Base-by-base conservation (phyloP, 108 stramenopile genomes). In the Cyclotella baltica region DNA sequence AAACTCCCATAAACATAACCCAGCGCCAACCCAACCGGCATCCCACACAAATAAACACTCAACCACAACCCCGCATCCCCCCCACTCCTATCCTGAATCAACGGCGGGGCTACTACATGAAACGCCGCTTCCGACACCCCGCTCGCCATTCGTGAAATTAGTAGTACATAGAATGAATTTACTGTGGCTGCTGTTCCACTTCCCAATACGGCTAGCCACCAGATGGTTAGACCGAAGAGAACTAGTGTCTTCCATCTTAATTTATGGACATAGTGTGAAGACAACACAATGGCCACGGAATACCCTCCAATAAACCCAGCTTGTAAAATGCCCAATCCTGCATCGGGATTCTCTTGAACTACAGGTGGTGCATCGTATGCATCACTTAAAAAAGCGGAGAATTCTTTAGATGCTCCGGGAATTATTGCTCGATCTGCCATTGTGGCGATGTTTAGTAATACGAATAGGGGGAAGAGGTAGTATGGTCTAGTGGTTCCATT, bases 291-390 rank as follows among this genome's bases (percentile, higher is more conserved):
- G 23, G 79, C 56, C 22, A 84, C 50, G 23, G 51, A 46, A 36
- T 84, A 84, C 16, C 83, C 83, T 35, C 58, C 67, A 19, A 84
- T 81, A 61, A 84, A 84, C 25, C 79, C 78, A n/a, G 83, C 83
- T 58, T 78, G 71, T 20, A 81, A 33, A 15, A 83, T 43, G 15
- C 77, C 81, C 29, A 84, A 31, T 15, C 83, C 83, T 9, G 70
- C 79, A 72, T 80, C 75, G 11, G 83, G 83, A 53, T 80, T 81
- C 15, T 76, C 74, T 33, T 36, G 19, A 2, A 84, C 78, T 2
- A 81, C n/a, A 18, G 9, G 29, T 4, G 83, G 83, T 13, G 70
- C 57, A 47, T 84, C 83, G 34, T 16, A 34, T 16, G 83, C 78
- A 13, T 53, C 36, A 20, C 57, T 30, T 29, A 76, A 35, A 34